Base-by-base conservation (phyloP, 2,329 filamentous ascomycete species). In the Pestalotiopsis sp. region DNA sequence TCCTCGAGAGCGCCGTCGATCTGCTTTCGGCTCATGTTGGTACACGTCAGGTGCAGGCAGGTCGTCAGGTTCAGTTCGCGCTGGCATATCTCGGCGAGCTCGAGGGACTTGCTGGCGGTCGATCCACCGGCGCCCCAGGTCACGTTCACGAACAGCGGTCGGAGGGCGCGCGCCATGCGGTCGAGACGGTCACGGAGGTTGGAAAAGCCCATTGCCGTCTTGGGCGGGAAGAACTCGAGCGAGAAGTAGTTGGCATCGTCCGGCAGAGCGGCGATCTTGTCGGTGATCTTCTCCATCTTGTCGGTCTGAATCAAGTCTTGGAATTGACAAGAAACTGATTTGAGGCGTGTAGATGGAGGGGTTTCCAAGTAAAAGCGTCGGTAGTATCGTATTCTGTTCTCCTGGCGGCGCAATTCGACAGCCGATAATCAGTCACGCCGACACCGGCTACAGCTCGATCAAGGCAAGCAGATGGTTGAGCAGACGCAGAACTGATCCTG, bases 221-320 rank as follows among this genome's bases (percentile, higher is more conserved):
- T 99, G 72, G 96, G 96, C 73, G 96, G 96, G 84, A 99, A 99
- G 89, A 99, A 99, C 84, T 99, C 96, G 82, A 98, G 91, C 62
- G 96, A 98, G 83, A 97, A 97, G 85, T 96, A 98, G 79, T 89
- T 90, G 73, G 89, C 89, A 81, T 93, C 90, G 72, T 91, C 88
- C 80, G 93, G 93, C 83, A 99, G 84, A 70, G 94, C 93, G 82
- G 93, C 93, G 78, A 98, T 95, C 86, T 97, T 97, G 86, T 97
- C 92, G 71, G 94, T 97, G 79, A 98, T 95, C 83, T 93, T 96
- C 84, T 94, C 92, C 91, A 93, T 93, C 71, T 69, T 68, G 76
- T 67, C 17, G 14, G 23, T 12, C 13, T 39, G n/a, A 23, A 13
- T 14, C 25, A 14, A 23, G 14, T 36, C 11, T 59, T 65, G 23